phyloP scores from a whole-genome alignment of 164 flowering plant genomes.

The Magnolia kwangsiensis region DNA sequence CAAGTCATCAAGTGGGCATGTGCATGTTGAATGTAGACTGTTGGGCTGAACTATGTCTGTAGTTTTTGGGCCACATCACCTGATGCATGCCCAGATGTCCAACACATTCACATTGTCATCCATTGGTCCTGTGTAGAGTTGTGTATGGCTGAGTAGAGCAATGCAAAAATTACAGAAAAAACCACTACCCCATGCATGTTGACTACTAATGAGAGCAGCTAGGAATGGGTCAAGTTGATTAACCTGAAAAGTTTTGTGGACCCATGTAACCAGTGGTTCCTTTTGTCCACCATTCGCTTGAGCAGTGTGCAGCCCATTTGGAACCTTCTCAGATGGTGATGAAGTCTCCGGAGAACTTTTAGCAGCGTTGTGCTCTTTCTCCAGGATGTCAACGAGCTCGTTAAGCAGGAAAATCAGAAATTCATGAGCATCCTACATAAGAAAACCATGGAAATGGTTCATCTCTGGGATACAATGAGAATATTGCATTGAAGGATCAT shows the following conservation, averaged over 20 bases:
- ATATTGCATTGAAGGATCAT: neutral
- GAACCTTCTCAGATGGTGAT: conserved; percentile 57
- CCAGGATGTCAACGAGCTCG: conserved; percentile 93
- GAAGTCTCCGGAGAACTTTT: conserved; percentile 59
- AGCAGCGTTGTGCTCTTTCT: conserved; percentile 72
- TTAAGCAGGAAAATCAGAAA: conserved; percentile 91
- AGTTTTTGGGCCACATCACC: too few species aligned
- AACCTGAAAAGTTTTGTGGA: conserved; percentile 98
- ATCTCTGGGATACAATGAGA: neutral
- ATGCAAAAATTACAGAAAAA: neutral
- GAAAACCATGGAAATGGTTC: neutral
- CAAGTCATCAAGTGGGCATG: too few species aligned
- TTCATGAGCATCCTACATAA: conserved; percentile 96
- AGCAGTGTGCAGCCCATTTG: conserved; percentile 54
- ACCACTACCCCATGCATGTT: neutral
- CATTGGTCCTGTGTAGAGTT: too few species aligned
- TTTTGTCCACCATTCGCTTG: conserved; percentile 59
- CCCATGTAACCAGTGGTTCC: conserved; percentile 96
- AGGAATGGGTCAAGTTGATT: conserved; percentile 8
- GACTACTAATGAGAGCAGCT: neutral
- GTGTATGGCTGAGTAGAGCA: too few species aligned
- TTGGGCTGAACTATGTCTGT: too few species aligned
- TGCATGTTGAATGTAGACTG: too few species aligned
- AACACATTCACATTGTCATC: too few species aligned
- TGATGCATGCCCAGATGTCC: too few species aligned